These are phyloP conservation scores for Fraxinus ornus DNA, from an alignment of 305 asterid species.

Conservation along the genomic window DNA sequence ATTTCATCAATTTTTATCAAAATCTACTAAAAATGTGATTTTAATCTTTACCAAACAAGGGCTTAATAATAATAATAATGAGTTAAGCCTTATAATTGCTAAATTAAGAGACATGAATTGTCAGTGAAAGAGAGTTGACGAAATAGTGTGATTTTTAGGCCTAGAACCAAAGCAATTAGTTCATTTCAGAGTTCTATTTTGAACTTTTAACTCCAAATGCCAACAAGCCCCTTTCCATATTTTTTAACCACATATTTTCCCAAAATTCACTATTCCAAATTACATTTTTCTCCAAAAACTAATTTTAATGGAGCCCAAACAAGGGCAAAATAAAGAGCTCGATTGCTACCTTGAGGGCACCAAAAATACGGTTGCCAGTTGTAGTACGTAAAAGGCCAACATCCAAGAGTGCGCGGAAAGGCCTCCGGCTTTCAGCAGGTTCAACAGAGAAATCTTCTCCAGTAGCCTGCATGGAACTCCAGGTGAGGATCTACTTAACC, in stretches of 20 bases:
- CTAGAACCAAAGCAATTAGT: not conserved
- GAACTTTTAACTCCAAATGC: not conserved
- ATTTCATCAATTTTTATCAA: no score
- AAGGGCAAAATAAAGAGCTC: not conserved
- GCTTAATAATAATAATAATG: not conserved
- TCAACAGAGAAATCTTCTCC: constrained; percentile 96
- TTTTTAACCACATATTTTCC: no score
- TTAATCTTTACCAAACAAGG: no score
- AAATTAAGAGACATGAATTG: not conserved
- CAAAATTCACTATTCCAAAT: no score
- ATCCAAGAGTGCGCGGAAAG: constrained; percentile 94
- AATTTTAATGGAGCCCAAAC: no score
- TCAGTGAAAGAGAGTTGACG: not conserved
- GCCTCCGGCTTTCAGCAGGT: constrained; percentile 82
- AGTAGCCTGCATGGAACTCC: constrained; percentile 50
- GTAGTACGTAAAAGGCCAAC: constrained; percentile 86
- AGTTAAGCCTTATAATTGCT: not conserved
- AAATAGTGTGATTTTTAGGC: not conserved
- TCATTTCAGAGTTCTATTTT: not conserved
- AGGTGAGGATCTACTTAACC: no score
- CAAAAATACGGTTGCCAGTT: constrained; percentile 89
- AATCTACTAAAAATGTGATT: no score
- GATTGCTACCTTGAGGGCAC: constrained; percentile 69
- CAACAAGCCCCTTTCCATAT: not conserved
- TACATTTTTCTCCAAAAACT: no score